phyloP scores from a whole-genome alignment of 2,329 filamentous ascomycete genomes.

The Fusarium longipes region DNA sequence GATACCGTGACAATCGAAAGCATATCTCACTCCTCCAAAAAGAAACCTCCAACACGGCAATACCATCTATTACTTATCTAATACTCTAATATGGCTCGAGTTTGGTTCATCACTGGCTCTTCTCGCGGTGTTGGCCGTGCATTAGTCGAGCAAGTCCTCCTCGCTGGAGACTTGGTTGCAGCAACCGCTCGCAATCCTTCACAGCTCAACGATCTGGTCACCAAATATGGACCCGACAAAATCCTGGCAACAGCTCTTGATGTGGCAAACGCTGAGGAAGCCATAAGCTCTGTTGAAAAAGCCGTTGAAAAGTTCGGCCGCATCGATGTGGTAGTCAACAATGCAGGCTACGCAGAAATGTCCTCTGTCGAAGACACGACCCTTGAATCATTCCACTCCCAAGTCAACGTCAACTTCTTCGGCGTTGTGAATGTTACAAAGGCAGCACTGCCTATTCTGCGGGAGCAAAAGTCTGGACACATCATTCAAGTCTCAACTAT shows the following conservation, averaged over 20 bases:
- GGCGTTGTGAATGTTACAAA: constrained; percentile 66
- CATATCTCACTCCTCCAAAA: too few relatives aligned
- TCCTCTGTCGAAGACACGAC: constrained; percentile 64
- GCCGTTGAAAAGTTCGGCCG: constrained; percentile 61
- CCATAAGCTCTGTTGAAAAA: constrained; percentile 52
- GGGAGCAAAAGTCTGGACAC: constrained; percentile 46
- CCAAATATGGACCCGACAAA: constrained; percentile 56
- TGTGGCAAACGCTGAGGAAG: constrained; percentile 57
- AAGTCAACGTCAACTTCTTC: constrained; percentile 71
- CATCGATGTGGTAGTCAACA: constrained; percentile 70
- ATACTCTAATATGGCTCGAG: constrained; percentile 42
- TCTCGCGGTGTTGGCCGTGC: constrained; percentile 60
- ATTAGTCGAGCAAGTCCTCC: constrained; percentile 54
- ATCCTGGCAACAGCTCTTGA: constrained; percentile 63
- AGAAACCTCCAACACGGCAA: neutral
- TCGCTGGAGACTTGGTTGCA: constrained; percentile 56
- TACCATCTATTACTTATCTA: neutral
- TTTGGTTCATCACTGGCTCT: constrained; percentile 62
- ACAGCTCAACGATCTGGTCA: constrained; percentile 49
- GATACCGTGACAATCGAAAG: neutral
- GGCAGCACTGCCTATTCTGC: constrained; percentile 52
- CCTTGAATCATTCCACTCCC: constrained; percentile 60
- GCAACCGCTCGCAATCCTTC: constrained; percentile 58
- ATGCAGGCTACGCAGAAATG: constrained; percentile 67
- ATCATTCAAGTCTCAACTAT: constrained; percentile 57